Evolutionary conservation across 176 grass and related monocot species (phyloP), one percentile per base, ranked within the genome.

Genomic region (Triticum turgidum): DNA sequence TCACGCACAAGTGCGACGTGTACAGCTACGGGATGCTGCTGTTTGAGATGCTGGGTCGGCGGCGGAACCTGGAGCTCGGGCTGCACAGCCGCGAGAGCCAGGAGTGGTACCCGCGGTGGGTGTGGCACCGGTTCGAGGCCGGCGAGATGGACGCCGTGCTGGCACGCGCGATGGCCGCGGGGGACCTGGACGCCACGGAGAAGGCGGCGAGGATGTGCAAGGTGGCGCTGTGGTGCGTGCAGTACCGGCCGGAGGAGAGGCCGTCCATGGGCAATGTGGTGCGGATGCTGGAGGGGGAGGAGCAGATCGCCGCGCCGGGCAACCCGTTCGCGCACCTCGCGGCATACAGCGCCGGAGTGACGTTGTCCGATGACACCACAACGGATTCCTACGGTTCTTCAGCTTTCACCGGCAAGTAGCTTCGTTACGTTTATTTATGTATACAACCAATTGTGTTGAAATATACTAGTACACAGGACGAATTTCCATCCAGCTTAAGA

Each of bases 1-100:
- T 92, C 17, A 94, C 92, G 27, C 38, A 92, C 45, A 94, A 94
- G 81, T 92, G 92, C 68, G 92, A 97, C 69, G 86, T 97, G 2
- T 97, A 94, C 85, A 92, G 90, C 82, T 94, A 89, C 66, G 94
- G 90, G 11, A 97, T 94, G 92, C 71, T 94, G 38, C 30, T 91
- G 27, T 97, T 94, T 54, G 94, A 97, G 80, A 84, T 92, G 14
- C 73, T 92, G 0, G 92, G 94, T 51, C 72, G 94, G 86, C 87
- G 90, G 21, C 66, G 87, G 32, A 97, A 94, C 84, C 85, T 92
- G 5, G 71, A 90, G 27, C 77, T 90, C n/a, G 81, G 87, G 20
- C 29, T 70, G 77, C 82, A 39, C 77, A 12, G 44, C n/a, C 39
- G 71, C 4, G 82, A 90, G 84, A 97, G 92, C 76, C 87, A 90